phyloP scores from a whole-genome alignment of 129 eudicot genomes.

The Artemisia annua region DNA sequence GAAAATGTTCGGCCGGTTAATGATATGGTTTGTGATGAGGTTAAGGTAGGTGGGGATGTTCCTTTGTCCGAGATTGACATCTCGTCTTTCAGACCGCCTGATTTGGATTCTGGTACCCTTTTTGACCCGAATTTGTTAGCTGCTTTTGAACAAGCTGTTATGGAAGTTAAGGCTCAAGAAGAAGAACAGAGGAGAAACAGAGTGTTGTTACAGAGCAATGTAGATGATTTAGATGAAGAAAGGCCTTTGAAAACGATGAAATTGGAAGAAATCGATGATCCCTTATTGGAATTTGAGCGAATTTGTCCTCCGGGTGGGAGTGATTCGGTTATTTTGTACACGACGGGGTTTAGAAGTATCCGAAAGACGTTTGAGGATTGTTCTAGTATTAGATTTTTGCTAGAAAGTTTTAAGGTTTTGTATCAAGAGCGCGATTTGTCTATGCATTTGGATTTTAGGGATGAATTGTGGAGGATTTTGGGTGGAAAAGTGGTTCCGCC shows the following conservation, averaged over 20 bases:
- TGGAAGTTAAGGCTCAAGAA: slow-evolving; percentile 52
- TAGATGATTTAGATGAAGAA: slow-evolving; percentile 18
- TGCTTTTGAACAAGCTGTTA: slow-evolving; percentile 67
- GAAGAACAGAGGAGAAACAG: slow-evolving; percentile 47
- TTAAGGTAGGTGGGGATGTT: neutral
- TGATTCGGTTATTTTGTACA: slow-evolving; percentile 68
- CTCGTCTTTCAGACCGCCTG: slow-evolving; percentile 59
- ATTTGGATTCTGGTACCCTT: slow-evolving; percentile 59
- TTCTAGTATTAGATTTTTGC: slow-evolving; percentile 55
- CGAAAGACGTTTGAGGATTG: slow-evolving; percentile 90
- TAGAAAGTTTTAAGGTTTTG: slow-evolving; percentile 55
- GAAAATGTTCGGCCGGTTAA: slow-evolving; percentile 52
- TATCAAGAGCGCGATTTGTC: slow-evolving; percentile 77
- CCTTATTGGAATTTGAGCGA: slow-evolving; percentile 53
- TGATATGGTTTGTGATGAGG: slow-evolving; percentile 16
- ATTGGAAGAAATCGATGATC: slow-evolving; percentile 41
- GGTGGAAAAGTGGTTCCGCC: slow-evolving; percentile 76
- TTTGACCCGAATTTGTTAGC: slow-evolving; percentile 77
- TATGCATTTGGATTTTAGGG: slow-evolving; percentile 72
- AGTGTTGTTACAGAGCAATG: slow-evolving; percentile 10
- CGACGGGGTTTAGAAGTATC: slow-evolving; percentile 81
- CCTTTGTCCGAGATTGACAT: slow-evolving; percentile 57
- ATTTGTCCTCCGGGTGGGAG: slow-evolving; percentile 86
- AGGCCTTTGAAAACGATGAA: slow-evolving; percentile 46
- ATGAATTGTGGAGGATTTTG: slow-evolving; percentile 70